Evolutionary conservation across 495 filamentous ascomycete genomes (phyloP), one percentile per base, ranked within the genome.

Genomic region (Xylaria cubensis): DNA sequence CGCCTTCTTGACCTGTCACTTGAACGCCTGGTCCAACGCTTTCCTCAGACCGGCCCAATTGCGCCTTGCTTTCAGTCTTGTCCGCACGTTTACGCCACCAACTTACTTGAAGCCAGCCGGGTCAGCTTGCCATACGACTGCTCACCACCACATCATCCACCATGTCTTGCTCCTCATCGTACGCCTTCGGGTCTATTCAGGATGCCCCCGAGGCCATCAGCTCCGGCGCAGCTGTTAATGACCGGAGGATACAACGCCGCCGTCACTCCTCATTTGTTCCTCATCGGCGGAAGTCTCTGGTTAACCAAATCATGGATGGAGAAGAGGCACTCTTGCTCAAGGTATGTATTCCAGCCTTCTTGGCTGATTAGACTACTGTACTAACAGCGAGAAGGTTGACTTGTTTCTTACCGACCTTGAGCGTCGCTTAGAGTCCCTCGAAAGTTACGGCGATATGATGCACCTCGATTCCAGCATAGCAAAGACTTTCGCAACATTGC

Each of bases 361-460:
- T 10, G 41, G 59, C 26, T 24, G 32, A 29, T 41, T 42, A 15
- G 15, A 32, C 36, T 39, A 7, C 46, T 48, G 34, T 63, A 66
- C 68, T 79, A 74, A 81, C 69, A 21, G n/a, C 48, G 69, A 55
- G 72, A 72, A 94, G 92, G 92, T 97, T 67, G 95, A 98, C 81
- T 86, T 94, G 29, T 97, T 98, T 82, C 87, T 99, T 29, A 88
- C 91, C 32, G 93, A 98, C 77, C 85, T 99, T 58, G 94, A 97
- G 80, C 87, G 91, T 75, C 89, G 94, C 59, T 83, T 98, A 32
- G 94, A 95, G 76, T 93, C 93, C 85, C 89, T 98, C 56, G 97
- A 98, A 82, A 88, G 89, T 73, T 98, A 96, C 72, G 92, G 92
- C 50, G 94, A 96, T 70, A 81, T 93, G 48, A 56, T 76, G 59